phyloP scores from a whole-genome alignment of 805 yeast species.

The Jamesozyma gamospora region DNA sequence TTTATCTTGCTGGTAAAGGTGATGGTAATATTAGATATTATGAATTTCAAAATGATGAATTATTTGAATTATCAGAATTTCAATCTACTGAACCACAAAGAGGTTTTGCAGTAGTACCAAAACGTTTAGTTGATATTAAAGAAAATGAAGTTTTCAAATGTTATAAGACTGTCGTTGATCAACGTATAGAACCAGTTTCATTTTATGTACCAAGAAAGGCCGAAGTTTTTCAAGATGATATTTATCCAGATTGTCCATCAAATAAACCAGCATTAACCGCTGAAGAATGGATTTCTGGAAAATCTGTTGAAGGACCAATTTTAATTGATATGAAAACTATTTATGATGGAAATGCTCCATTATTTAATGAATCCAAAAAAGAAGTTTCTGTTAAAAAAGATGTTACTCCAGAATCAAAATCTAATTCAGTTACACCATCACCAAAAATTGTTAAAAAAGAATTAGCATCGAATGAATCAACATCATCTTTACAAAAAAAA shows the following conservation, averaged over 20 bases:
- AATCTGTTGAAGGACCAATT: conserved; percentile 73
- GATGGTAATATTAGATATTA: conserved; percentile 94
- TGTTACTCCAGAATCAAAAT: not conserved
- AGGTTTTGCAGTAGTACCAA: conserved; percentile 88
- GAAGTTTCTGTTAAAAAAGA: conserved; percentile 9
- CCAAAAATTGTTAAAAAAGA: conserved; percentile 3
- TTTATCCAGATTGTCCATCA: conserved; percentile 86
- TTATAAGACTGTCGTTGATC: conserved; percentile 82
- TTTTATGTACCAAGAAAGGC: conserved; percentile 91
- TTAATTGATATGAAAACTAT: conserved; percentile 65
- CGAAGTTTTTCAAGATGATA: conserved; percentile 85
- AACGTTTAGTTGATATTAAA: conserved; percentile 62
- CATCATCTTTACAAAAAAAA: conserved; percentile 8
- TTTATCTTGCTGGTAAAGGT: conserved; percentile 93
- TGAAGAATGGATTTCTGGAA: conserved; percentile 71
- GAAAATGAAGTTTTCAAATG: conserved; percentile 78
- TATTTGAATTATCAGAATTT: conserved; percentile 79
- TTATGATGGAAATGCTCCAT: conserved; percentile 64
- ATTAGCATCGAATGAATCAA: conserved; percentile 9
- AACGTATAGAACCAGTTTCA: conserved; percentile 78
- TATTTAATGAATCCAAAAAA: conserved; percentile 29
- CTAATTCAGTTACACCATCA: not conserved
- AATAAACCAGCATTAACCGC: conserved; percentile 68
- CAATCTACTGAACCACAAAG: conserved; percentile 89
- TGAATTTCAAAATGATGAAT: conserved; percentile 77